Evolutionary conservation across 2,329 filamentous ascomycete genomes (phyloP).

Genomic region (Xylaria sp.): DNA sequence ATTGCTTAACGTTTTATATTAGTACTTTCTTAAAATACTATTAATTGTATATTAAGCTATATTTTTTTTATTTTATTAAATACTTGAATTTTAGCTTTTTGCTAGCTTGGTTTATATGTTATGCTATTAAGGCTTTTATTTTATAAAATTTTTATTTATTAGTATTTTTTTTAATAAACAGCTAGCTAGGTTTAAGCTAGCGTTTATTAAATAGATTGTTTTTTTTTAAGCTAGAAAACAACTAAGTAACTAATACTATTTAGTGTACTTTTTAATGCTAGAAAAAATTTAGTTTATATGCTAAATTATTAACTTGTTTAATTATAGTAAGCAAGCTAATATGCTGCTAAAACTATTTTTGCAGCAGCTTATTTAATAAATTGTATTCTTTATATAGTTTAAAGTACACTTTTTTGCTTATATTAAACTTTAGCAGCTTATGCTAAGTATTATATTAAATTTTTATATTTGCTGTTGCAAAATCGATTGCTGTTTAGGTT

Average conservation of each 20-base stretch:
- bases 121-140: not conserved
- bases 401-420: not conserved
- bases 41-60: not conserved
- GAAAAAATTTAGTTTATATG: constrained; percentile 7
- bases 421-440: not conserved
- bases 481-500: not conserved
- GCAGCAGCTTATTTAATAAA: not conserved
- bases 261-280: not conserved
- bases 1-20: not conserved
- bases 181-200: too few relatives aligned
- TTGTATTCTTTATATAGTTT: constrained; percentile 4
- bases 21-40: not conserved
- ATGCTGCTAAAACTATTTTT: not conserved
- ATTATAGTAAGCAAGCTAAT: not conserved
- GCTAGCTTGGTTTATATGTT: not conserved
- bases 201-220: not conserved
- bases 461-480: not conserved
- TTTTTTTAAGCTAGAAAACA: not conserved
- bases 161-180: not conserved
- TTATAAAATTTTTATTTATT: not conserved
- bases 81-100: not conserved
- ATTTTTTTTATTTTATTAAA: not conserved
- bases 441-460: not conserved
- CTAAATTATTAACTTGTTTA: not conserved
- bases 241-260: not conserved